phyloP scores from a whole-genome alignment of 2,329 filamentous ascomycete species.

The Trichoderma sp. region DNA sequence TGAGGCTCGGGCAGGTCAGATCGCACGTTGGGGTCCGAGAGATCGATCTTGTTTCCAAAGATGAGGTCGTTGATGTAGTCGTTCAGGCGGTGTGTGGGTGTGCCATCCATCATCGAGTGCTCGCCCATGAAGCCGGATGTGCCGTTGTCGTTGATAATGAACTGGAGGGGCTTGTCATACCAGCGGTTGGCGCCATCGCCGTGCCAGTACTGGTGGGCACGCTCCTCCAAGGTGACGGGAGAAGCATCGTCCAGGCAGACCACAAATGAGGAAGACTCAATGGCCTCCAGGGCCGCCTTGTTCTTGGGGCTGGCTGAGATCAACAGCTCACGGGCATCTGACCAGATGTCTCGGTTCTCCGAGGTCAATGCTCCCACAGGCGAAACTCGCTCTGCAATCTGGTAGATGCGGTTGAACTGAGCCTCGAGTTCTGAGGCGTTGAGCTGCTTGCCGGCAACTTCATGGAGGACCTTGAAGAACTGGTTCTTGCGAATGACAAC shows the following conservation, averaged over 20 bases:
- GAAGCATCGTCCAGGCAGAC: constrained; percentile 90
- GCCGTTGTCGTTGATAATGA: constrained; percentile 97
- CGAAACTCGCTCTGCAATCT: constrained; percentile 66
- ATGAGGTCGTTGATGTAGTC: constrained; percentile 91
- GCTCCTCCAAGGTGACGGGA: constrained; percentile 92
- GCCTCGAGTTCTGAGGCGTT: constrained; percentile 86
- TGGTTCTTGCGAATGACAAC: constrained; percentile 92
- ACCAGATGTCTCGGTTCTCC: constrained; percentile 91
- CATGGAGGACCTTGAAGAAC: constrained; percentile 87
- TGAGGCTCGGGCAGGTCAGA: constrained; percentile 80
- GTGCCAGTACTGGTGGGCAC: constrained; percentile 96
- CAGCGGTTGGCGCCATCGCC: constrained; percentile 93
- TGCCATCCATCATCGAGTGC: constrained; percentile 99
- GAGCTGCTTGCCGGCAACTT: constrained; percentile 78
- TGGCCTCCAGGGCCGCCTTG: constrained; percentile 69
- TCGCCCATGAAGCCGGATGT: constrained; percentile 97
- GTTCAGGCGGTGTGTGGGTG: constrained; percentile 92
- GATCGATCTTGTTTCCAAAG: constrained; percentile 90
- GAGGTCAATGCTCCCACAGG: constrained; percentile 82
- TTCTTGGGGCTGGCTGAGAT: constrained; percentile 76
- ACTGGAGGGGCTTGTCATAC: constrained; percentile 97
- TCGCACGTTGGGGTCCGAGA: constrained; percentile 72
- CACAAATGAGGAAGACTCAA: constrained; percentile 86
- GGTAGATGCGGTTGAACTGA: constrained; percentile 82
- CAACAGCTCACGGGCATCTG: constrained; percentile 74